phyloP scores from a whole-genome alignment of 2,329 filamentous ascomycete species.

The Fusarium concolor region DNA sequence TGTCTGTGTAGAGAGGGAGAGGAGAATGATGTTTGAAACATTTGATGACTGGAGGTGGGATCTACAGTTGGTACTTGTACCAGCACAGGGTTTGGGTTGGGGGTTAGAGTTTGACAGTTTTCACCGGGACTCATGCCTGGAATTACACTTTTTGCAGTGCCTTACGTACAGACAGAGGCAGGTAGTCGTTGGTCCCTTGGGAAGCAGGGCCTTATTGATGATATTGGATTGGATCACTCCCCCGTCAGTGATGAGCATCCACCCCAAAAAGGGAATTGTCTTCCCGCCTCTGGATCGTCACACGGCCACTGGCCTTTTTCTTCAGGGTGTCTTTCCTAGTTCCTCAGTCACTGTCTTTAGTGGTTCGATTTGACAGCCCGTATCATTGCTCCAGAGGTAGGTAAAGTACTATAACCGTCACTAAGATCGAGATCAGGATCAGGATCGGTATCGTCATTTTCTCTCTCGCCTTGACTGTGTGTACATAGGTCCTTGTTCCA shows the following conservation, averaged over 20 bases:
- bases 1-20: neutral
- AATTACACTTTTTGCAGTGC: constrained; percentile 23
- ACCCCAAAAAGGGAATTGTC: neutral
- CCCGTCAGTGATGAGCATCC: constrained; percentile 20
- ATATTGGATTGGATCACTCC: constrained; percentile 16
- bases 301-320: neutral
- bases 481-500: constrained; percentile 1
- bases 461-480: no score
- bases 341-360: neutral
- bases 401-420: neutral
- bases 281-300: constrained; percentile 10
- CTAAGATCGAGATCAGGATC: constrained; percentile 14
- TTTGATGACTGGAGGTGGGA: constrained; percentile 6
- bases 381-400: neutral
- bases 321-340: neutral
- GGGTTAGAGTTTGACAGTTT: constrained; percentile 25
- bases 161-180: no score
- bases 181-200: constrained; percentile 4
- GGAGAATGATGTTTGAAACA: constrained; percentile 21
- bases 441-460: neutral
- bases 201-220: constrained; percentile 1
- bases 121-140: constrained; percentile 31
- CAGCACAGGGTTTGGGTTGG: neutral
- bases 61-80: neutral
- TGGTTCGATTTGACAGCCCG: neutral